phyloP scores from a whole-genome alignment of 345 rosid genomes.

The Aurinia saxatilis region DNA sequence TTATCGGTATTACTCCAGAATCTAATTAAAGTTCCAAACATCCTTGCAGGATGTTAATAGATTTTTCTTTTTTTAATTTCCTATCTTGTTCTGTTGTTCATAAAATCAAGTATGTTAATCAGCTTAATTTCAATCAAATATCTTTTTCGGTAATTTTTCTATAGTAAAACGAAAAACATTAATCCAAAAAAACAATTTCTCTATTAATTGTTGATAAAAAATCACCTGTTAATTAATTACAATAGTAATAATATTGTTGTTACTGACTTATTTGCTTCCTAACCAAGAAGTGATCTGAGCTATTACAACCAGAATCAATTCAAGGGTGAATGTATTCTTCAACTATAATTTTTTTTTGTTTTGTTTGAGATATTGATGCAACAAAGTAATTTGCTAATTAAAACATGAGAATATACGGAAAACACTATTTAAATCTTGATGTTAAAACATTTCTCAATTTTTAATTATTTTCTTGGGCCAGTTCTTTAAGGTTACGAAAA shows the following conservation, averaged over 20 bases:
- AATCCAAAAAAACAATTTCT: too few relatives aligned
- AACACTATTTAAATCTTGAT: not conserved
- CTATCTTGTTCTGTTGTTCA: not conserved
- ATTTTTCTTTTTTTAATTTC: not conserved
- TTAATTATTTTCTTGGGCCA: not conserved
- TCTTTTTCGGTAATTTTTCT: not conserved
- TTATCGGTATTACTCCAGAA: not conserved
- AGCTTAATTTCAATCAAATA: not conserved
- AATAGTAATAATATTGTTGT: not conserved
- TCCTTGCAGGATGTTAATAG: not conserved
- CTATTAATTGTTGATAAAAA: too few relatives aligned
- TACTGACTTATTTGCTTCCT: too few relatives aligned
- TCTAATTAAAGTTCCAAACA: not conserved
- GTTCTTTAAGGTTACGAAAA: constrained; percentile 10
- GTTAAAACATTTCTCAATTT: not conserved
- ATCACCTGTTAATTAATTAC: not conserved
- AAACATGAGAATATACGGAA: not conserved
- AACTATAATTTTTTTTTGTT: too few relatives aligned
- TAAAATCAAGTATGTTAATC: not conserved
- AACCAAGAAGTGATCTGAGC: too few relatives aligned
- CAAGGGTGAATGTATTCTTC: too few relatives aligned
- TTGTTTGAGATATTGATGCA: too few relatives aligned
- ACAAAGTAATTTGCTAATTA: not conserved
- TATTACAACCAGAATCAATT: too few relatives aligned
- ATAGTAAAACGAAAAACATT: too few relatives aligned